Evolutionary conservation across 495 filamentous ascomycete genomes (phyloP), one percentile per base, ranked within the genome.

Genomic region (Aspergillus asperescens): DNA sequence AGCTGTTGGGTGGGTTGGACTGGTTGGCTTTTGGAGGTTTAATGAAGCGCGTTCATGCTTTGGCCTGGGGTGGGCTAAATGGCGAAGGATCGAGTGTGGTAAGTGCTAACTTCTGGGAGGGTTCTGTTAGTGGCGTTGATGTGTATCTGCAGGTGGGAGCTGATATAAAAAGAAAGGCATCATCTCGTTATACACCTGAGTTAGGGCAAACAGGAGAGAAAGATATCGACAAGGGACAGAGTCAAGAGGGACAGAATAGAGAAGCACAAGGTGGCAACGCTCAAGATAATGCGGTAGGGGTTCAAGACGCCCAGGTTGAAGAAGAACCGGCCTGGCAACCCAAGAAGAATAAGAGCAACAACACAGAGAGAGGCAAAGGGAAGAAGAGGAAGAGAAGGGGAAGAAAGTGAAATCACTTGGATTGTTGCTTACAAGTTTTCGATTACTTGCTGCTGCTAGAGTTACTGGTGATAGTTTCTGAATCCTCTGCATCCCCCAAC

Each of bases 271-370:
- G n/a, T n/a, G 13, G n/a, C 15, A 5, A 6, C n/a, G 15, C 23
- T 13, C 15, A 10, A 27, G 41, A 44, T n/a, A 28, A 25, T 1
- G n/a, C 16, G 13, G 25, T 8, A n/a, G 27, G 27, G 22, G 22
- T 7, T 12, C 5, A 34, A 27, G 31, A 48, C 19, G 19, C 34
- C 15, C 15, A 3, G 22, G 5, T 12, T 1, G 29, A 49, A 12
- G 23, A 38, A 12, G 23, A 8, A 29, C 20, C 23, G 7, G 12
- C 12, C 22, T 28, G 19, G 22, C 22, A 37, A 24, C 19, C 18
- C 20, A 39, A 39, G 22, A 35, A 52, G 49, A 29, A 1, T 32
- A 49, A 49, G 22, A 49, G 29, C 16, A 34, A 15, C 28, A 49
- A 16, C 19, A 47, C 34, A 1, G 22, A 52, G 4, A 42, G 43